Conservation (phyloP, 352 stramenopile species). For the Porosira glacialis region DNA sequence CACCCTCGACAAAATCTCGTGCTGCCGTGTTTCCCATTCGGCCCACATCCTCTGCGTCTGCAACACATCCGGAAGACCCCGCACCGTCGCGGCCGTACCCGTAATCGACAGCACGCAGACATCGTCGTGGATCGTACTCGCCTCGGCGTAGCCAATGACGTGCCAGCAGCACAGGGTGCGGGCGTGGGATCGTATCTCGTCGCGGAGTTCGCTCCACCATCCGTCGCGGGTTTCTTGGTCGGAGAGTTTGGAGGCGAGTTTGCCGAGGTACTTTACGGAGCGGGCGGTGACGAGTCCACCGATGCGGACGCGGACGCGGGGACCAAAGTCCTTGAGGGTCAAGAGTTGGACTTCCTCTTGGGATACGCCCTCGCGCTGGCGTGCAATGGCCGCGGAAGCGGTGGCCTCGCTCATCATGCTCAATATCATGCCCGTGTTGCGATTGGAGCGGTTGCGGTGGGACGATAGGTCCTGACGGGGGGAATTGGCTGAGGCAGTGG, state of each 20-base stretch:
- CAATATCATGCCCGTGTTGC: conserved; percentile 24
- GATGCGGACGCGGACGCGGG: conserved; percentile 74
- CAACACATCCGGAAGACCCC: conserved; percentile 69
- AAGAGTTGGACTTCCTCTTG: conserved; percentile 90
- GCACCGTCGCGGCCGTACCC: conserved; percentile 83
- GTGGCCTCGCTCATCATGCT: conserved; percentile 43
- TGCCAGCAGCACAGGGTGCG: conserved; percentile 92
- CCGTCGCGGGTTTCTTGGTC: conserved; percentile 96
- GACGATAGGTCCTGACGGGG: too few relatives aligned
- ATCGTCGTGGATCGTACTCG: conserved; percentile 95
- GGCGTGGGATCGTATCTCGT: conserved; percentile 95
- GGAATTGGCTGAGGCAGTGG: too few relatives aligned
- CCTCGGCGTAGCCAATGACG: conserved; percentile 95
- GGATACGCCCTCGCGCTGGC: conserved; percentile 29
- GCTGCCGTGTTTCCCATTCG: conserved; percentile 41
- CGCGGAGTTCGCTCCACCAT: conserved; percentile 95
- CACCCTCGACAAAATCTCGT: conserved; percentile 30
- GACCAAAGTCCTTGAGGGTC: conserved; percentile 88
- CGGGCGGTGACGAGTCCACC: conserved; percentile 77
- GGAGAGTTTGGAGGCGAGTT: conserved; percentile 90
- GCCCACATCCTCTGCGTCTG: conserved; percentile 45
- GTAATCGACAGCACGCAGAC: conserved; percentile 95
- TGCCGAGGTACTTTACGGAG: conserved; percentile 80
- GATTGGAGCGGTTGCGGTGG: too few relatives aligned
- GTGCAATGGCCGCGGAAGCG: conserved; percentile 33